phyloP scores from a whole-genome alignment of 805 yeast genomes.

The Wickerhamiella vanderwaltii region DNA sequence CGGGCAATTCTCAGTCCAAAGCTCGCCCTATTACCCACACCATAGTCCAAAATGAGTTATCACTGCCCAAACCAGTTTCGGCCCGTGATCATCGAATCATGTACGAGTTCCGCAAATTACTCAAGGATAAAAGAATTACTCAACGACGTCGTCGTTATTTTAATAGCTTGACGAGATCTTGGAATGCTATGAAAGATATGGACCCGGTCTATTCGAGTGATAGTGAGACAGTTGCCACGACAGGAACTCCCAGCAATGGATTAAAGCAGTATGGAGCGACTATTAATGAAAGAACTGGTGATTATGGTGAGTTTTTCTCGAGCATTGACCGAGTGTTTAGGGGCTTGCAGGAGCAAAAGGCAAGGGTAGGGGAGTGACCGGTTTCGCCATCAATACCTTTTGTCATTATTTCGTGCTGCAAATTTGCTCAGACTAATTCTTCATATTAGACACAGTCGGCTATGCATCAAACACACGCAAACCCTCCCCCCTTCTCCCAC shows the following conservation, averaged over 20 bases:
- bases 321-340: conserved; percentile 6
- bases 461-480: no score
- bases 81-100: conserved; percentile 15
- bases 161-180: conserved; percentile 16
- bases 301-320: conserved; percentile 9
- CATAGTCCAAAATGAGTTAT: not conserved
- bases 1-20: conserved; percentile 3
- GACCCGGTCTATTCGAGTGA: conserved; percentile 30
- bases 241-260: not conserved
- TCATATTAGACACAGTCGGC: no score
- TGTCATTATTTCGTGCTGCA: no score
- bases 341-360: not conserved
- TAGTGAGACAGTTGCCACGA: conserved; percentile 20
- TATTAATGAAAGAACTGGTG: not conserved
- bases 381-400: no score
- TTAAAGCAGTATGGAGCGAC: conserved; percentile 1
- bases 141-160: conserved; percentile 17
- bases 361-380: not conserved
- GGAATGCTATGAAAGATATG: conserved; percentile 23
- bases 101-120: conserved; percentile 16
- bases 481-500: no score
- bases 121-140: conserved; percentile 16
- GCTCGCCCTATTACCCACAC: not conserved
- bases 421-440: no score
- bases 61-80: conserved; percentile 17